These are phyloP conservation scores for Fraxinus dipetala DNA, from an alignment of 305 asterid genomes.

Conservation along the genomic window DNA sequence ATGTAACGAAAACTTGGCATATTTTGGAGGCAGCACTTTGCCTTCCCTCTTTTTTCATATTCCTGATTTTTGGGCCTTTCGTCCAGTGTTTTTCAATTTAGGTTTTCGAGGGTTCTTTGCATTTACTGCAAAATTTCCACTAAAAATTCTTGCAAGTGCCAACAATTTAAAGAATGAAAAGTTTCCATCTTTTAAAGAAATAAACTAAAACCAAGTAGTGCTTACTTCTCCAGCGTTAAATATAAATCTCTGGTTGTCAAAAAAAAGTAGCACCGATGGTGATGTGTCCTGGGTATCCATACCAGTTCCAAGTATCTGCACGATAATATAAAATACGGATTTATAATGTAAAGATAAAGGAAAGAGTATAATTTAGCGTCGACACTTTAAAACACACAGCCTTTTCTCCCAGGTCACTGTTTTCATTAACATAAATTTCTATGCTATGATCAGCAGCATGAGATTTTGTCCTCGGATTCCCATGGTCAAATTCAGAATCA, in stretches of 20 bases:
- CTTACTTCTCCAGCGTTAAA: conserved; percentile 98
- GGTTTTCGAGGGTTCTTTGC: not conserved
- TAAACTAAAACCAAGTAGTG: conserved; percentile 9
- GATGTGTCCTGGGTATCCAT: conserved; percentile 98
- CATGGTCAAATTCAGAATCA: not conserved
- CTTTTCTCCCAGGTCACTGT: not conserved
- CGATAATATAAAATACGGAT: not conserved
- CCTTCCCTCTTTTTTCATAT: not conserved
- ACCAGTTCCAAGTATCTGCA: conserved; percentile 95
- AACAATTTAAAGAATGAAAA: conserved; percentile 2
- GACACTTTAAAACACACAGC: not conserved
- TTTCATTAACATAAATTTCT: not conserved
- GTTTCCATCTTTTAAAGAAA: not conserved
- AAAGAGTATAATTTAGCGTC: not conserved
- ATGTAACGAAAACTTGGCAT: not conserved
- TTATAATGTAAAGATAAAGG: not conserved
- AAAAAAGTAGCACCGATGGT: conserved; percentile 85
- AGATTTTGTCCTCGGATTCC: not conserved
- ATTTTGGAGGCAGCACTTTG: not conserved
- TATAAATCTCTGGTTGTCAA: conserved; percentile 91
- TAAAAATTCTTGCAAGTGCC: not conserved
- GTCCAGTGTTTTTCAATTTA: not conserved
- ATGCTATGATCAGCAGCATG: not conserved
- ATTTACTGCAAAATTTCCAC: not conserved
- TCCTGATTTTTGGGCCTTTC: not conserved